phyloP scores from a whole-genome alignment of 768 basidiomycete species.

The Tylopilus vinaceipallidus region DNA sequence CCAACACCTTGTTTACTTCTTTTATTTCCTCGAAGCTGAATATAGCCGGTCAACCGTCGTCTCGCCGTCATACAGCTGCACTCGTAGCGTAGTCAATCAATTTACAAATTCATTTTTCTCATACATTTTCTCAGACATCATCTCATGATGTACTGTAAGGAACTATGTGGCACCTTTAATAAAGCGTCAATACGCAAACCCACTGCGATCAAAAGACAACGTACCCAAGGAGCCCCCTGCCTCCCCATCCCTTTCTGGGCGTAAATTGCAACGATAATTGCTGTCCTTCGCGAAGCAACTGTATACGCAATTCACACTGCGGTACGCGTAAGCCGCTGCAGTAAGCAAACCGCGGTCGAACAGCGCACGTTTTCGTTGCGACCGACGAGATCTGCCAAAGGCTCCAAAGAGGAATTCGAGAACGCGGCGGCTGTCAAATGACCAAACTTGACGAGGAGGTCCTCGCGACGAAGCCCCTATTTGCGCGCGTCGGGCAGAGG shows the following conservation, averaged over 20 bases:
- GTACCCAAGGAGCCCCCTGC: conserved; percentile 81
- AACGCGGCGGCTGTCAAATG: conserved; percentile 54
- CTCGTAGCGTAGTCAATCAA: background rate
- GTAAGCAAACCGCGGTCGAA: background rate
- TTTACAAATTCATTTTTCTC: background rate
- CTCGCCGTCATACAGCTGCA: background rate
- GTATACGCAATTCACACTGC: conserved; percentile 59
- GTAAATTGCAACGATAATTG: conserved; percentile 52
- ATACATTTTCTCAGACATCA: background rate
- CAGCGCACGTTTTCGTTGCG: conserved; percentile 71
- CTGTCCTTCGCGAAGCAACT: conserved; percentile 51
- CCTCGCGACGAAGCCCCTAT: conserved; percentile 67
- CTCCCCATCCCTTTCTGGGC: conserved; percentile 81
- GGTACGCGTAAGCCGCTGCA: conserved; percentile 2
- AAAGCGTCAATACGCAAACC: conserved; percentile 1
- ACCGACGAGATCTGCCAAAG: conserved; percentile 72
- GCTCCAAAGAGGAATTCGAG: conserved; percentile 54
- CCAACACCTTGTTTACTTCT: too few relatives aligned
- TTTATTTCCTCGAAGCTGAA: too few relatives aligned
- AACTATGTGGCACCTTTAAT: conserved; percentile 58
- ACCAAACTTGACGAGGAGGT: conserved; percentile 76
- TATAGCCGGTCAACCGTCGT: too few relatives aligned
- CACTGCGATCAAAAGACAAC: conserved; percentile 17
- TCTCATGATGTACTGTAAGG: conserved; percentile 37
- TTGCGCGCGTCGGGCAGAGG: background rate